Base-by-base conservation (phyloP, 139 green algal species). In the Coelastrella sp. region DNA sequence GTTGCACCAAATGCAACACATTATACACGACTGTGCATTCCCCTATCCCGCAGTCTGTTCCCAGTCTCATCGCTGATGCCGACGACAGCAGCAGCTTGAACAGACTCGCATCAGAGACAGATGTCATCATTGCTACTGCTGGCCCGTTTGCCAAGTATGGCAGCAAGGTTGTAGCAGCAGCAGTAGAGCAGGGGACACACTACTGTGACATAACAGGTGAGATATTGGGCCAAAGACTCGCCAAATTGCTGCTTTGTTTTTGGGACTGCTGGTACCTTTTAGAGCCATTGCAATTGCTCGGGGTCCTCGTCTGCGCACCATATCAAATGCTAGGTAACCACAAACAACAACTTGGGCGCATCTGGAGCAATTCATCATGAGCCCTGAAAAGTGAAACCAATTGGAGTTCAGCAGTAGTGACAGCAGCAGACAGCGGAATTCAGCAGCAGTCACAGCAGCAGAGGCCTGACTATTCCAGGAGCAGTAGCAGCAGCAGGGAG, bases 151-250 rank as follows among this genome's bases (percentile, higher is more conserved):
- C 92, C 11, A 91, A 93, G 66, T 92, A 96, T 19, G 96, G 97
- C n/a, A 94, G 90, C 4, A 93, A 93, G 4, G 91, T 99, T 65
- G 96, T 99, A 58, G 93, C 92, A 2, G 95, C 96, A 23, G 96
- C 95, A 58, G 93, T 99, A 71, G 68, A 92, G 19, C 73, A 91
- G 13, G 91, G 93, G 60, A 96, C 94, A 10, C 95, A 99, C 91
- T 99, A 99, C 90, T 93, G 93, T 14, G 98, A 99, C 90, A 97
- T 99, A 77, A 98, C 97, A 71, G 97, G 97, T 95, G 65, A 84
- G 84, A 57, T 4, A n/a, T 58, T 3, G 58, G 58, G 5, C 8
- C 10, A n/a, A n/a, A n/a, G n/a, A n/a, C n/a, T n/a, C n/a, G n/a
- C n/a, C n/a, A 71, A 71, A 71, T 71, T 47, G 32, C 32, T 47